Evolutionary conservation across 1,284 basidiomycete species (phyloP).

Genomic region (Pseudozyma tsukubaensis): DNA sequence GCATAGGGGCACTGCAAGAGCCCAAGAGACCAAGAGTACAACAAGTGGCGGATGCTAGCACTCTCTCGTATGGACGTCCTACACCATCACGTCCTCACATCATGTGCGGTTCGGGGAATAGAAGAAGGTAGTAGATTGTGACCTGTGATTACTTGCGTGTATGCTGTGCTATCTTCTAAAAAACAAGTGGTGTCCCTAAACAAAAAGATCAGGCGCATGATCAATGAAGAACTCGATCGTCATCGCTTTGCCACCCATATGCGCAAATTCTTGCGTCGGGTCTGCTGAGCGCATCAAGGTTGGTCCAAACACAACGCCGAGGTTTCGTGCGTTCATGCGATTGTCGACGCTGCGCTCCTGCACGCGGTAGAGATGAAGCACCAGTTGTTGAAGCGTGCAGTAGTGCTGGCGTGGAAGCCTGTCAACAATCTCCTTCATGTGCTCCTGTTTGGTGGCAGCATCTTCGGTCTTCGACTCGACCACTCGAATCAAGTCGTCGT

Average conservation of each 20-base stretch:
- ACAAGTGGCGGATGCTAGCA: too few species aligned
- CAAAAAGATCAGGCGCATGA: constrained; percentile 37
- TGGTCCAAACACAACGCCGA: constrained; percentile 99
- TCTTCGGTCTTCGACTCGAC: constrained; percentile 36
- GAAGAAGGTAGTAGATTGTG: too few species aligned
- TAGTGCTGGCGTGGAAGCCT: constrained; percentile 88
- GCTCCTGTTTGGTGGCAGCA: constrained; percentile 16
- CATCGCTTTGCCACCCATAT: constrained; percentile 95
- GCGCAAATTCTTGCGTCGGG: constrained; percentile 88
- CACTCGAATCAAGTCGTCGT: constrained; percentile 81
- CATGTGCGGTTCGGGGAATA: too few species aligned
- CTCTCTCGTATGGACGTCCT: too few species aligned
- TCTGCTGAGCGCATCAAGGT: constrained; percentile 91
- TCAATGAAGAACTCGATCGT: constrained; percentile 71
- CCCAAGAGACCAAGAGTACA: too few species aligned
- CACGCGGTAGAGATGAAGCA: constrained; percentile 81
- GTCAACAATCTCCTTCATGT: constrained; percentile 76
- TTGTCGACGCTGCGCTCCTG: constrained; percentile 74
- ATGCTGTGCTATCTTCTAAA: too few species aligned
- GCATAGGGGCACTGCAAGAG: too few species aligned
- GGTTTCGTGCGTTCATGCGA: constrained; percentile 92
- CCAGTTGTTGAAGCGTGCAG: constrained; percentile 82
- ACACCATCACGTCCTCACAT: too few species aligned
- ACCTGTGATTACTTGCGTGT: too few species aligned
- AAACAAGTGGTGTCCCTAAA: too few species aligned